phyloP scores from a whole-genome alignment of 495 filamentous ascomycete genomes.

The Penicillium cinerascens region DNA sequence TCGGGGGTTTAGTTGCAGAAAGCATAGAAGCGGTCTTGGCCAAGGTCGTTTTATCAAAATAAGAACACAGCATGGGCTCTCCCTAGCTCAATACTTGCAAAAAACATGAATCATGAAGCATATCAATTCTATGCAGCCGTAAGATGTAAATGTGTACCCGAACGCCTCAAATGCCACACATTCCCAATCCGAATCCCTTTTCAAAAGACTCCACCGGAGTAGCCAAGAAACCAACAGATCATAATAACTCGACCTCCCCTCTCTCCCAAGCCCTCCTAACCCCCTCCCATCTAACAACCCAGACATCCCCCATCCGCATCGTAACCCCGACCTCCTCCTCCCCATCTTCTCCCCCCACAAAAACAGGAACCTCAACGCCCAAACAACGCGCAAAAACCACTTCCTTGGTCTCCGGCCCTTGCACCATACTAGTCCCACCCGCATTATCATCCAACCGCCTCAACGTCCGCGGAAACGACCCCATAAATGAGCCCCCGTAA shows the following conservation, averaged over 20 bases:
- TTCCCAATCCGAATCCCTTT: not conserved
- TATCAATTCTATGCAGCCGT: not conserved
- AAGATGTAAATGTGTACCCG: not conserved
- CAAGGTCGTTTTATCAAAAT: not conserved
- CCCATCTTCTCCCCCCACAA: constrained; percentile 55
- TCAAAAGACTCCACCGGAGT: too few species aligned
- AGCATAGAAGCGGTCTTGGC: not conserved
- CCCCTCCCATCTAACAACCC: constrained; percentile 82
- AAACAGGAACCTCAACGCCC: constrained; percentile 49
- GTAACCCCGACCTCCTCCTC: constrained; percentile 52
- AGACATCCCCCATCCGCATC: constrained; percentile 77
- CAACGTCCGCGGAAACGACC: constrained; percentile 69
- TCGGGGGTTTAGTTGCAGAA: constrained; percentile 7
- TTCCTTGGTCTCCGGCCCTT: constrained; percentile 72
- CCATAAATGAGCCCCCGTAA: constrained; percentile 76
- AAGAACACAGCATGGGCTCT: not conserved
- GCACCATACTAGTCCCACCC: constrained; percentile 88
- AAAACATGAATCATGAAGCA: not conserved
- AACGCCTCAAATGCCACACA: not conserved
- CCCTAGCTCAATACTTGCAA: not conserved
- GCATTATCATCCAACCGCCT: constrained; percentile 84
- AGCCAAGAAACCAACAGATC: constrained; percentile 17
- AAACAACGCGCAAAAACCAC: constrained; percentile 84
- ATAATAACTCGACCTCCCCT: constrained; percentile 83
- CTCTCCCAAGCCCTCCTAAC: constrained; percentile 65